Base-by-base conservation (phyloP, 306 rosid genomes). In the Inga leiocalycina region DNA sequence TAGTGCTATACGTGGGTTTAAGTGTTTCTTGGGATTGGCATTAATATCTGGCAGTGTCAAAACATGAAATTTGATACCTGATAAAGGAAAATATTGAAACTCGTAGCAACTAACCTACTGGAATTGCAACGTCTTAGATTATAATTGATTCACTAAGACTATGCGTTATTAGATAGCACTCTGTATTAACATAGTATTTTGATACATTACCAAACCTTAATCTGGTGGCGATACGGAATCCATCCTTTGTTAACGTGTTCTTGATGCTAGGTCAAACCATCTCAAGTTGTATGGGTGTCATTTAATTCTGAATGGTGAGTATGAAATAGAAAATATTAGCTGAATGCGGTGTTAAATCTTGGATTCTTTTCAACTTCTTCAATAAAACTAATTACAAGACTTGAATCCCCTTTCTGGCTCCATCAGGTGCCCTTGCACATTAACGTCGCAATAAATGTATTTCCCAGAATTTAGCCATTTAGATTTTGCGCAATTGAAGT, bases 371-470 rank as follows among this genome's bases (percentile, higher is more conserved):
- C 54, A 48, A 81, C 8, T 41, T 61, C 16, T 34, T 32, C 56
- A 72, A 27, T 39, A 43, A 10, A 34, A 22, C 54, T 34, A 56
- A 35, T 9, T 19, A 11, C 34, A 54, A 20, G 45, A 43, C 74
- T 70, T 39, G 24, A 70, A 70, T 43, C 34, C 51, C 34, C 62
- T 78, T 78, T 62, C 68, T 77, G 68, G 79, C 62, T 19, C 20
- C 68, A 35, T 64, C 8, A 17, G 17, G 46, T 10, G 48, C 48
- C 11, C 52, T 64, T 75, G 62, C 59, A 56, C 64, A 4, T 35
- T 24, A 11, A 12, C 20, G 24, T 45, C 37, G 19, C 74, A 48
- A 46, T 69, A 69, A 68, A 69, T 3, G 61, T 9, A 71, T 46
- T 34, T 75, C 41, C 46, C 37, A 67, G 46, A 67, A 16, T 27